Conservation (phyloP, 805 yeast genomes). For the Dipodascopsis uninucleata region DNA sequence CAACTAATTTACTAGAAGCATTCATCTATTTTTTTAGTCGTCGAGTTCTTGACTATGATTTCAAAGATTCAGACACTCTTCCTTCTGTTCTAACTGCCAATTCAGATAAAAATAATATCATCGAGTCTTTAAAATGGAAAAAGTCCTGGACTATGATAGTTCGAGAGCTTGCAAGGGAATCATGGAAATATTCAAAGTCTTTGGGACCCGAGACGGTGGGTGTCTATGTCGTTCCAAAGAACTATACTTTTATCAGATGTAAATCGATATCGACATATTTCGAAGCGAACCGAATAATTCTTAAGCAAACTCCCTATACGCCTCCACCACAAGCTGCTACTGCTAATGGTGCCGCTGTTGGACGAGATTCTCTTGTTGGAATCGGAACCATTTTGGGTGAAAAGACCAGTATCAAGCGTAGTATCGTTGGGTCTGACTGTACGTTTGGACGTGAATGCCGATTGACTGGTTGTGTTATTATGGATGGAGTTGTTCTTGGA, state of each 20-base stretch:
- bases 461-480: conserved; percentile 77
- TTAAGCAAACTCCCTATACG: conserved; percentile 29
- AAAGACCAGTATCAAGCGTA: conserved; percentile 77
- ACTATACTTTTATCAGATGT: conserved; percentile 62
- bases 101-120: not conserved
- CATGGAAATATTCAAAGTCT: conserved; percentile 66
- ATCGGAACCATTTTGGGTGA: conserved; percentile 67
- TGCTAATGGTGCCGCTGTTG: conserved; percentile 58
- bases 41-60: conserved; percentile 44
- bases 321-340: conserved; percentile 26
- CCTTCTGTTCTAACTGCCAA: conserved; percentile 38
- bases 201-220: conserved; percentile 46
- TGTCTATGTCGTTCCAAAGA: conserved; percentile 64
- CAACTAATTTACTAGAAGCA: conserved; percentile 71
- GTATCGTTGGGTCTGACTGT: conserved; percentile 74
- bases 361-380: conserved; percentile 82
- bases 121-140: conserved; percentile 15
- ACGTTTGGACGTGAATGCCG: conserved; percentile 80
- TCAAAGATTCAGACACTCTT: not conserved
- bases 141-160: conserved; percentile 42
- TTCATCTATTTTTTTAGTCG: conserved; percentile 63
- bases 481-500: conserved; percentile 66
- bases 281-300: conserved; percentile 74
- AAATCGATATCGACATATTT: conserved; percentile 76
- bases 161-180: conserved; percentile 83